Evolutionary conservation across 2,329 filamentous ascomycete species (phyloP).

Genomic region (Fusarium multiceps): DNA sequence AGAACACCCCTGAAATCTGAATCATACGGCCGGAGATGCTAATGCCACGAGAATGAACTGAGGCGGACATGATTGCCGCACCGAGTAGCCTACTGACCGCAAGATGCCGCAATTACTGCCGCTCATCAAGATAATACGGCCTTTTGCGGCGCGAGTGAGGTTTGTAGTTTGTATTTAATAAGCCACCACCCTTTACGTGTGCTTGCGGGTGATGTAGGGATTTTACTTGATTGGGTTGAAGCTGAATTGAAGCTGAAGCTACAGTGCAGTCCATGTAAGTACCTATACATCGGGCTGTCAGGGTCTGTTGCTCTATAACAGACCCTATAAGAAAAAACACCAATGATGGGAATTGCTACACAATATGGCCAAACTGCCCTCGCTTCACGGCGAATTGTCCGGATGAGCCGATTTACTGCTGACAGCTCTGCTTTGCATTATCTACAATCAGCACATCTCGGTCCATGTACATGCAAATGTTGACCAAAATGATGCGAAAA

Average conservation of each 20-base stretch:
- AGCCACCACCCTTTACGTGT: neutral
- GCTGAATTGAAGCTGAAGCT: neutral
- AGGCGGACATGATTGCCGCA: neutral
- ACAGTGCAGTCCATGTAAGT: neutral
- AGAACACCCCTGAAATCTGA: constrained; percentile 4
- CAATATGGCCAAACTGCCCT: neutral
- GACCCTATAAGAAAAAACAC: neutral
- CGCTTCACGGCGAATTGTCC: neutral
- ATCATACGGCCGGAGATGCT: neutral
- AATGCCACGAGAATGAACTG: neutral
- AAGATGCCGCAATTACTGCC: constrained; percentile 29
- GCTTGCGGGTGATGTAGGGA: constrained; percentile 21
- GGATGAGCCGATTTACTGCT: constrained; percentile 2
- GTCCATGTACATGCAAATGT: neutral
- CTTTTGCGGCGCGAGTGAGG: constrained; percentile 23
- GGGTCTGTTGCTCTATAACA: neutral
- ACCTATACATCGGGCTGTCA: neutral
- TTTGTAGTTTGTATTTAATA: constrained; percentile 18
- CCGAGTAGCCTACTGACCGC: constrained; percentile 11
- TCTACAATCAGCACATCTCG: constrained; percentile 11
- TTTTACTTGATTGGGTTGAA: neutral
- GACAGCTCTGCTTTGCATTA: neutral
- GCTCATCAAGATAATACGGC: constrained; percentile 3
- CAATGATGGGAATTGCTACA: constrained; percentile 1
- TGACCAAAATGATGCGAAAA: neutral